Evolutionary conservation across 768 basidiomycete genomes (phyloP).

Genomic region (Bullera alba): DNA sequence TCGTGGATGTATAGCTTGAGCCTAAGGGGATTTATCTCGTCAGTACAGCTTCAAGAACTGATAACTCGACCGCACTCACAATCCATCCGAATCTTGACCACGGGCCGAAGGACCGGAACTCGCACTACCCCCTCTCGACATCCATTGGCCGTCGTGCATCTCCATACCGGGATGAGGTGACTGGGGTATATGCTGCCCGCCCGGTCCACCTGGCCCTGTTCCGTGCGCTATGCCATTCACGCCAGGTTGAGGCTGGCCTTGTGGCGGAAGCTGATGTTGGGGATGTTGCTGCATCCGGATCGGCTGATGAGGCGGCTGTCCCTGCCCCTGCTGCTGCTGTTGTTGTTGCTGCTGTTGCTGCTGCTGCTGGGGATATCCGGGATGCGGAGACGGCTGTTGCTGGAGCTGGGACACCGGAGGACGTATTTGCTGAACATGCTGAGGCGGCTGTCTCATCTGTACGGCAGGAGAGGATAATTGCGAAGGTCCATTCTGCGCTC

Average conservation of each 20-base stretch:
- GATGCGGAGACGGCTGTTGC: too few species aligned
- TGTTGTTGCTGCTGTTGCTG: slow-evolving; percentile 11
- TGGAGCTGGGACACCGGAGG: too few species aligned
- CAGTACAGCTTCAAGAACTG: too few species aligned
- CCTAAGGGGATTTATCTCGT: slow-evolving; percentile 18
- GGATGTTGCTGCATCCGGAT: not conserved
- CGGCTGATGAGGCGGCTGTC: not conserved
- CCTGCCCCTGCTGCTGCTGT: not conserved
- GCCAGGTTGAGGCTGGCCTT: slow-evolving; percentile 19
- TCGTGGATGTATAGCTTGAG: slow-evolving; percentile 47
- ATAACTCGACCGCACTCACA: slow-evolving; percentile 14
- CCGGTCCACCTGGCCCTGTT: not conserved
- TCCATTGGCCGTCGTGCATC: slow-evolving; percentile 20
- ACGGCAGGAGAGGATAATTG: slow-evolving; percentile 1
- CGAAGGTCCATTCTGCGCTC: not conserved
- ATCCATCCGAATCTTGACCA: slow-evolving; percentile 21
- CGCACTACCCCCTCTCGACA: slow-evolving; percentile 28
- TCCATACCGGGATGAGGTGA: slow-evolving; percentile 1
- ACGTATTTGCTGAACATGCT: slow-evolving; percentile 4
- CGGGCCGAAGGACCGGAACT: too few species aligned
- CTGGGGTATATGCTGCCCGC: slow-evolving; percentile 8
- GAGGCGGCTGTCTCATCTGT: slow-evolving; percentile 11
- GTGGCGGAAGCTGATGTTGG: not conserved
- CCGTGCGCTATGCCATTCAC: slow-evolving; percentile 21
- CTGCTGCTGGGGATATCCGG: slow-evolving; percentile 5